phyloP scores from a whole-genome alignment of 2,329 filamentous ascomycete species.

The Fusarium sacchari region DNA sequence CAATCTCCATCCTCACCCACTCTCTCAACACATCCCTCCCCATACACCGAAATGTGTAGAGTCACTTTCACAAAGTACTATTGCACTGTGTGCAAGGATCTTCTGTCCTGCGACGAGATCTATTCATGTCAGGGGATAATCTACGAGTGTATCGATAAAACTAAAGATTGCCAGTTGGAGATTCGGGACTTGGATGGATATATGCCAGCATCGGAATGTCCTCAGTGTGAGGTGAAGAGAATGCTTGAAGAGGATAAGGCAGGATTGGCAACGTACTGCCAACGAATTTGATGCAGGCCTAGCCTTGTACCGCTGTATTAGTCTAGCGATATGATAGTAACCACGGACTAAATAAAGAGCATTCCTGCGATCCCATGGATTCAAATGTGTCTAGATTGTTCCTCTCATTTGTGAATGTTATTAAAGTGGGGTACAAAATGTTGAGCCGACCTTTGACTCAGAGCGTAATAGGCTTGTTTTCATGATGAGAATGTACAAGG shows the following conservation, averaged over 20 bases:
- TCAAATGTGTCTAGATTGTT: rapidly evolving
- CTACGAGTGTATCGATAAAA: background rate
- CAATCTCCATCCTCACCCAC: too few species aligned
- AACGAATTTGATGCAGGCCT: background rate
- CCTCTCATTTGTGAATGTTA: rapidly evolving
- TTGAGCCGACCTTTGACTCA: too few species aligned
- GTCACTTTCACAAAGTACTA: background rate
- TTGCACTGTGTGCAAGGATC: background rate
- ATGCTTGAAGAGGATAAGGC: background rate
- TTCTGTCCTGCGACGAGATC: background rate
- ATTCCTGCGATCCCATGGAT: rapidly evolving
- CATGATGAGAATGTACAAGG: too few species aligned
- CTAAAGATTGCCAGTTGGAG: background rate
- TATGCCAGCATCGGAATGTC: background rate
- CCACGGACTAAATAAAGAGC: rapidly evolving
- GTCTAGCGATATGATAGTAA: too few species aligned
- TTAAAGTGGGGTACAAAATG: background rate
- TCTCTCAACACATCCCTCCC: too few species aligned
- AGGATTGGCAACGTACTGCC: background rate
- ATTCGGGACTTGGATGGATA: background rate
- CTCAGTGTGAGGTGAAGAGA: background rate
- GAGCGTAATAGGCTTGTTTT: too few species aligned
- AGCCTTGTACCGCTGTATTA: too few species aligned
- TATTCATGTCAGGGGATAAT: background rate
- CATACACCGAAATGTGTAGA: background rate